These are phyloP conservation scores for Jimgerdemannia flammicorona DNA, from an alignment of 192 early-diverging fungal species.

Conservation along the genomic window DNA sequence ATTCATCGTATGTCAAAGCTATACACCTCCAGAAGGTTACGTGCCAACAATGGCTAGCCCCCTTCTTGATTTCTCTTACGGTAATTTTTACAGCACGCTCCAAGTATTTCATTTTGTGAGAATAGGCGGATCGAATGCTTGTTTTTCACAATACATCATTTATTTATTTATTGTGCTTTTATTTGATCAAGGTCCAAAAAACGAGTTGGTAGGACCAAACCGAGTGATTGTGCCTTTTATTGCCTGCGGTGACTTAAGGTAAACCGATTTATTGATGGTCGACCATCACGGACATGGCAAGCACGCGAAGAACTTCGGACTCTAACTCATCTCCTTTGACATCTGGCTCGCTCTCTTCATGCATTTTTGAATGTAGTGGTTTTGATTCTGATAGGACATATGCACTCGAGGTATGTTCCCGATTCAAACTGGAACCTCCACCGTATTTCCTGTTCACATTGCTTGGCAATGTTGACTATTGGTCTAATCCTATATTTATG, in stretches of 20 bases:
- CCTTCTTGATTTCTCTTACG: constrained; percentile 78
- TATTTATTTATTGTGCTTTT: neutral
- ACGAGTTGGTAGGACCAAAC: constrained; percentile 67
- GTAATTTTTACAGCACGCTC: constrained; percentile 17
- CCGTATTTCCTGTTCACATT: too few species aligned
- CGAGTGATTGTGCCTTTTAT: constrained; percentile 84
- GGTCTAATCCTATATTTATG: too few species aligned
- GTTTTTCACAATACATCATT: neutral
- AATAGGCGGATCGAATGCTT: neutral
- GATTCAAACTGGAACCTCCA: neutral
- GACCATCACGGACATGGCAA: too few species aligned
- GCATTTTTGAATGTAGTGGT: constrained; percentile 35
- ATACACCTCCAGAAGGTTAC: constrained; percentile 79
- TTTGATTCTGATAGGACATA: constrained; percentile 92
- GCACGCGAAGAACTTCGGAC: too few species aligned
- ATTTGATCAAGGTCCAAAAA: constrained; percentile 28
- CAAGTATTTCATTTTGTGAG: neutral
- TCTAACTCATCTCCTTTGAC: too few species aligned
- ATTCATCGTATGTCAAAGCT: constrained; percentile 91
- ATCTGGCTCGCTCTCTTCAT: neutral
- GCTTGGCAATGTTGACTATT: constrained; percentile 15
- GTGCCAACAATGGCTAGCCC: constrained; percentile 89
- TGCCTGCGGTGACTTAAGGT: constrained; percentile 86
- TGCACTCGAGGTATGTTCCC: constrained; percentile 44
- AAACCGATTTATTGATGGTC: neutral